Evolutionary conservation across 805 yeast species (phyloP).

Genomic region (Saccharomyces paradoxus): DNA sequence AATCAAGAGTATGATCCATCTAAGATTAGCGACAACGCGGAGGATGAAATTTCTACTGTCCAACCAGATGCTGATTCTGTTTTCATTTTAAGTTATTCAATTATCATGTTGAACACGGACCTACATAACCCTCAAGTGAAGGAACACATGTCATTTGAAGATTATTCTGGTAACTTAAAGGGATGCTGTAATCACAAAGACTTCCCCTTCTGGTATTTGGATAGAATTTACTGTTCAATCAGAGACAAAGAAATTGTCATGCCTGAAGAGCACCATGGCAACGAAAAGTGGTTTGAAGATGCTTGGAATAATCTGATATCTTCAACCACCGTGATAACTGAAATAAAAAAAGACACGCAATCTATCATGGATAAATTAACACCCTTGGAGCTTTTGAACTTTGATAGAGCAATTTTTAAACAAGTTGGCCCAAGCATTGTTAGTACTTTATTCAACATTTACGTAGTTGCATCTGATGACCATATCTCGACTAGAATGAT

Average conservation of each 20-base stretch:
- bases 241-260: conserved; percentile 82
- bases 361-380: conserved; percentile 15
- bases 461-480: conserved; percentile 85
- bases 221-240: conserved; percentile 72
- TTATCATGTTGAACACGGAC: conserved; percentile 91
- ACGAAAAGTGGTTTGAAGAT: conserved; percentile 87
- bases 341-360: conserved; percentile 14
- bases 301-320: conserved; percentile 65
- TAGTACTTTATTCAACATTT: conserved; percentile 65
- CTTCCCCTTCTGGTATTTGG: conserved; percentile 79
- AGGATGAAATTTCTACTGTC: conserved; percentile 36
- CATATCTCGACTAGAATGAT: conserved; percentile 80
- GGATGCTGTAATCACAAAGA: conserved; percentile 72
- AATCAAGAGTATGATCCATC: conserved; percentile 40
- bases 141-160: conserved; percentile 80
- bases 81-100: conserved; percentile 81
- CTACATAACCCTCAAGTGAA: conserved; percentile 87
- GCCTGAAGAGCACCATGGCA: conserved; percentile 96
- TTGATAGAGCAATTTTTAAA: conserved; percentile 66
- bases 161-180: conserved; percentile 69
- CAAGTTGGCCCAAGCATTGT: conserved; percentile 56
- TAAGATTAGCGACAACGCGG: conserved; percentile 8
- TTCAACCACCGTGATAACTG: conserved; percentile 31
- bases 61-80: conserved; percentile 80
- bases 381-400: conserved; percentile 37